Base-by-base conservation (phyloP, 2,329 filamentous ascomycete species). In the Pleurostoma richardsiae region DNA sequence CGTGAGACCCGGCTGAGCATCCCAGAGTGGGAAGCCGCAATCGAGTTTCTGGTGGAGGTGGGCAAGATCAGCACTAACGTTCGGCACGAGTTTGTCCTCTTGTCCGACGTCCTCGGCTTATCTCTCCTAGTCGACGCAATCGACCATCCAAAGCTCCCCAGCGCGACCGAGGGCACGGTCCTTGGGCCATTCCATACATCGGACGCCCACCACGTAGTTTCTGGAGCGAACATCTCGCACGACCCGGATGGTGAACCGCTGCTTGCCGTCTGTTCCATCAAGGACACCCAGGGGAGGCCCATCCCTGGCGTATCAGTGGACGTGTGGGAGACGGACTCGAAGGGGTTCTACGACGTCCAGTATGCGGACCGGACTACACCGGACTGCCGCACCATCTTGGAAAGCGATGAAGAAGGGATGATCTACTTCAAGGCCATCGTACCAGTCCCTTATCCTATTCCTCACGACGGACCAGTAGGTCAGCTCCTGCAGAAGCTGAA, bases 101-200 rank as follows among this genome's bases (percentile, higher is more conserved):
- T 90, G 45, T 87, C 82, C 47, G 87, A 90, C 60, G 74, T 88
- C 39, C 74, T 90, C 28, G 87, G 86, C 4, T 76, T 91, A 36
- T 88, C 84, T 5, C 75, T 89, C 45, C 78, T 90, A 4, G 82
- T 90, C 52, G 86, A 90, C 67, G 76, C 77, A 47, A 89, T 90
- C 64, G 82, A 88, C 64, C 86, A 90, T 63, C 87, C 87, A 4
- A 90, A 89, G 63, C 85, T 84, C 0, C 55, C 76, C 2, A 64
- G 71, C 42, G 76, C 76, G 39, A 90, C 87, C 10, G 85, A 90
- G 66, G 85, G 86, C 49, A 88, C 85, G 1, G 84, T 91, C n/a
- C 74, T 90, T 0, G 86, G 87, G 0, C 87, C 86, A n/a, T 90
- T 89, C 69, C 85, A 90, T 67, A 88, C 84, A 0, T 83, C 87